Evolutionary conservation across 495 filamentous ascomycete species (phyloP).

Genomic region (Neurospora sp.): DNA sequence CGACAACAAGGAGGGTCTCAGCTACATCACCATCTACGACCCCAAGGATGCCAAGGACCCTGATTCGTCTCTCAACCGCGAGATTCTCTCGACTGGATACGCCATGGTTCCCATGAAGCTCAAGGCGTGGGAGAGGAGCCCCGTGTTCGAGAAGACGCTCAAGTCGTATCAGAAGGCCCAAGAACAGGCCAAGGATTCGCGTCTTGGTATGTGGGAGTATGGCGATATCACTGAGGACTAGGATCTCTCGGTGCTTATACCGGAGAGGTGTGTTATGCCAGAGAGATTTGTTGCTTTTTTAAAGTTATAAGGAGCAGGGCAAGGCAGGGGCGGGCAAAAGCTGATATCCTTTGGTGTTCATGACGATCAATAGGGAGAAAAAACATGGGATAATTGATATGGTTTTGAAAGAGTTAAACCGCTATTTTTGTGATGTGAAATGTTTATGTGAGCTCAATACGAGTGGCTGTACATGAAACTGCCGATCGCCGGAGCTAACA

Average conservation of each 20-base stretch:
- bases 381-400: not conserved
- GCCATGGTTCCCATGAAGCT: conserved; percentile 85
- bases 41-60: conserved; percentile 44
- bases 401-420: not conserved
- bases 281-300: not conserved
- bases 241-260: not conserved
- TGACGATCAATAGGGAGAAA: not conserved
- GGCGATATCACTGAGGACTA: conserved; percentile 89
- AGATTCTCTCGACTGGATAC: conserved; percentile 70
- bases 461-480: not conserved
- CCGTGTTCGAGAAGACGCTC: conserved; percentile 57
- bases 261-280: not conserved
- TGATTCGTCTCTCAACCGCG: conserved; percentile 70
- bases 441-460: not conserved
- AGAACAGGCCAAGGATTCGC: conserved; percentile 61
- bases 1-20: conserved; percentile 59
- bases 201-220: conserved; percentile 94
- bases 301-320: not conserved
- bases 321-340: not conserved
- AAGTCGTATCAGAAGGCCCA: conserved; percentile 56
- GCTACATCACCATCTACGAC: conserved; percentile 82
- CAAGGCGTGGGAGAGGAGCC: conserved; percentile 71
- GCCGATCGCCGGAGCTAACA: not conserved
- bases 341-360: not conserved
- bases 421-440: not conserved